A percentile compares a stretch with the other conserved stretches of the same genome.
phyloP scores from a whole-genome alignment of 306 rosid genomes.

The Pterocarpus macrocarpus region DNA sequence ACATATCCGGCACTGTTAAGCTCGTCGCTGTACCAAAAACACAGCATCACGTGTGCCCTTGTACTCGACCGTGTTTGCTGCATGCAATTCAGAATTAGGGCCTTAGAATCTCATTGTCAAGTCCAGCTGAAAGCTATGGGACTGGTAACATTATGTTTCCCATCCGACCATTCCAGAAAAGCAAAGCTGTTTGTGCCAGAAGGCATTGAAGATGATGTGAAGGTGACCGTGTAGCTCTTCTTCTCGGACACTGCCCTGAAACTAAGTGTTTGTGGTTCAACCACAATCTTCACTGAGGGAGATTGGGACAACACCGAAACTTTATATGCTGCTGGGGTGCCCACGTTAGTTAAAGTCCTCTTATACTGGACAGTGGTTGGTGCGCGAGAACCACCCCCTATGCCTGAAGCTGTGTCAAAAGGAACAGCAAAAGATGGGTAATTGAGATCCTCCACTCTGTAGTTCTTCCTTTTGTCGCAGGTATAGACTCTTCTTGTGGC shows the following conservation, averaged over 20 bases:
- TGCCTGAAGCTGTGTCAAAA: constrained; percentile 64
- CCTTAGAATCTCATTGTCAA: constrained; percentile 47
- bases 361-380: constrained; percentile 62
- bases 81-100: constrained; percentile 35
- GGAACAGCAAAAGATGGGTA: constrained; percentile 93
- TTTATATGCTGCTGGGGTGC: constrained; percentile 66
- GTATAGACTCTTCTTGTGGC: constrained; percentile 56
- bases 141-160: constrained; percentile 78
- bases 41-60: constrained; percentile 23
- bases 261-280: constrained; percentile 71
- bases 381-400: constrained; percentile 52
- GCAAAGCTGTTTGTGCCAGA: constrained; percentile 72
- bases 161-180: constrained; percentile 87
- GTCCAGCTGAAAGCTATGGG: constrained; percentile 88
- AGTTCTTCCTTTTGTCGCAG: constrained; percentile 61
- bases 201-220: constrained; percentile 62
- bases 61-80: constrained; percentile 19
- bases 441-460: constrained; percentile 78
- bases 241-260: constrained; percentile 60
- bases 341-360: constrained; percentile 83
- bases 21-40: constrained; percentile 37
- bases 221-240: constrained; percentile 77
- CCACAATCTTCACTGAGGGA: constrained; percentile 69
- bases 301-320: constrained; percentile 57
- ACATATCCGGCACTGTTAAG: constrained; percentile 33